Evolutionary conservation across 2,329 filamentous ascomycete genomes (phyloP).

Genomic region (Trichoderma breve): DNA sequence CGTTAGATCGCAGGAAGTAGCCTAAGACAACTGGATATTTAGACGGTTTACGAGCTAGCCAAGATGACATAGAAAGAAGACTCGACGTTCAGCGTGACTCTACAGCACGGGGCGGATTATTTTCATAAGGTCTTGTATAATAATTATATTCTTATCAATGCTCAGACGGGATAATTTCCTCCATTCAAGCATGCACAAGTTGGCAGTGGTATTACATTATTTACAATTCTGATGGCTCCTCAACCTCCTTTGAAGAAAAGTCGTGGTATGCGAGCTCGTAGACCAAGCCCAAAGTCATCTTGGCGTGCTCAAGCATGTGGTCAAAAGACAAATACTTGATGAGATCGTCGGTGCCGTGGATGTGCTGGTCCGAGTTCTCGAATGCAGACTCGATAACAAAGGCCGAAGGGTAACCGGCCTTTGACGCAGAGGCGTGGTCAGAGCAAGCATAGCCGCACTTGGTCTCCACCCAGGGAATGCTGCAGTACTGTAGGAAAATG

Average conservation of each 20-base stretch:
- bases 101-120: neutral
- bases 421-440: conserved; percentile 70
- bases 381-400: conserved; percentile 76
- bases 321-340: conserved; percentile 76
- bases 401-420: conserved; percentile 71
- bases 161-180: neutral
- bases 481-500: conserved; percentile 65
- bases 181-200: neutral
- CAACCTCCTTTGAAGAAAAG: conserved; percentile 45
- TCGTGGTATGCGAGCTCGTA: conserved; percentile 81
- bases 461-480: conserved; percentile 81
- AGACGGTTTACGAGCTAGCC: neutral
- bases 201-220: neutral
- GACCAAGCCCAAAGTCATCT: conserved; percentile 76
- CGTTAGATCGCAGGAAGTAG: neutral
- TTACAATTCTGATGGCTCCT: neutral
- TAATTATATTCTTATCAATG: neutral
- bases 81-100: neutral
- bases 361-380: conserved; percentile 63
- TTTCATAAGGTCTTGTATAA: neutral
- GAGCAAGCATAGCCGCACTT: conserved; percentile 86
- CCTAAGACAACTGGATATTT: neutral
- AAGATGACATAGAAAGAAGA: neutral
- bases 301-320: conserved; percentile 89
- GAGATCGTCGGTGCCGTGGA: conserved; percentile 67